Conservation (phyloP, 2,329 filamentous ascomycete genomes). For the Phialophora chinensis region DNA sequence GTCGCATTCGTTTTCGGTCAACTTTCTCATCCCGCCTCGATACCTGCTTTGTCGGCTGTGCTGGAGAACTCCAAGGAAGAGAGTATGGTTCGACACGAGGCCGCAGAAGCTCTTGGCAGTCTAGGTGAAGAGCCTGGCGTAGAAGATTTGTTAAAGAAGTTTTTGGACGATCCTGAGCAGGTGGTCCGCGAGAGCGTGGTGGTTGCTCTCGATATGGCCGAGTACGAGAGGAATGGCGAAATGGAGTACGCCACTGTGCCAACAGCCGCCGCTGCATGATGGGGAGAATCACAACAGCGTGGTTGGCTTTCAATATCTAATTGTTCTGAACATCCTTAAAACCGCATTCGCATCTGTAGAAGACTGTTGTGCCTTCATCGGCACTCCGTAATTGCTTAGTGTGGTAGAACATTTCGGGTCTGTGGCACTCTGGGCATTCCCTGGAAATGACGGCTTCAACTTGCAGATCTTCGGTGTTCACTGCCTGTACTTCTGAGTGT, state of each 20-base stretch:
- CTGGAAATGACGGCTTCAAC: constrained; percentile 72
- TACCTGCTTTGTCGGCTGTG: constrained; percentile 80
- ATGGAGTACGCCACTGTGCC: constrained; percentile 91
- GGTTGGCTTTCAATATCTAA: constrained; percentile 37
- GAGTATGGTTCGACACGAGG: constrained; percentile 97
- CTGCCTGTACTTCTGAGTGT: constrained; percentile 80
- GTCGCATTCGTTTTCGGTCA: constrained; percentile 99
- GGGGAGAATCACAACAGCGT: constrained; percentile 3
- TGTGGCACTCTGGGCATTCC: constrained; percentile 80
- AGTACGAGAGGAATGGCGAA: constrained; percentile 89
- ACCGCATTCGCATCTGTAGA: constrained; percentile 86
- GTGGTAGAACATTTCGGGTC: constrained; percentile 81
- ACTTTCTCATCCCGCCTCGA: constrained; percentile 93
- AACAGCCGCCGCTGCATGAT: constrained; percentile 34
- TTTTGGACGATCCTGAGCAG: constrained; percentile 87
- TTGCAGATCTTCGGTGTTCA: constrained; percentile 77
- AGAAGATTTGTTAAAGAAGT: constrained; percentile 79
- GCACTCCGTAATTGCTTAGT: constrained; percentile 86
- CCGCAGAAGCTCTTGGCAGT: constrained; percentile 92
- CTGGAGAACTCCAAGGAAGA: constrained; percentile 80
- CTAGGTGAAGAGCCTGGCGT: constrained; percentile 93
- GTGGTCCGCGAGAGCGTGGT: constrained; percentile 94
- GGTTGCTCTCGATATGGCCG: constrained; percentile 96
- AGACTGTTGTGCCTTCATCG: constrained; percentile 92
- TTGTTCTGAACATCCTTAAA: constrained; percentile 63